phyloP scores from a whole-genome alignment of 2,329 filamentous ascomycete species.

The Aspergillus candidus region DNA sequence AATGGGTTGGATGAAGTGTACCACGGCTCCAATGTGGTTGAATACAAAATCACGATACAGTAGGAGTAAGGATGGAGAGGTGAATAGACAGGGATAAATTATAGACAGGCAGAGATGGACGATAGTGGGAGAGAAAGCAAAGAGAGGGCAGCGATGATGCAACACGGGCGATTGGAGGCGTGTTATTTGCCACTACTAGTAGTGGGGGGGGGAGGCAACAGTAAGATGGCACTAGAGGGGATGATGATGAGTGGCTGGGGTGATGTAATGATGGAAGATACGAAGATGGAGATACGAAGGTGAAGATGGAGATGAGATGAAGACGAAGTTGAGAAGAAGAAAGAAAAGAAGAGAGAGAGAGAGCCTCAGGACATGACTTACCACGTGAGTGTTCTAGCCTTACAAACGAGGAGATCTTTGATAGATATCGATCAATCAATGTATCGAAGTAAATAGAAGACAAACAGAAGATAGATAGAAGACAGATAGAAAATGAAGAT shows the following conservation, averaged over 20 bases:
- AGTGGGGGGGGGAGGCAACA: too few species aligned
- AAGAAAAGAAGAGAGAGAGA: conserved; percentile 1
- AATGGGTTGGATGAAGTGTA: too few species aligned
- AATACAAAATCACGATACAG: too few species aligned
- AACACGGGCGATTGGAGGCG: too few species aligned
- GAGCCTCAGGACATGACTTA: not conserved
- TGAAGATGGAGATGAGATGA: conserved; percentile 3
- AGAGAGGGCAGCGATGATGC: not conserved
- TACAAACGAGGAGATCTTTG: too few species aligned
- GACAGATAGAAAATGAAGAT: too few species aligned
- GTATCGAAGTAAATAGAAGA: not conserved
- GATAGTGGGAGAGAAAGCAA: not conserved
- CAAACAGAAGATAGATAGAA: too few species aligned
- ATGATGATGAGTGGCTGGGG: not conserved
- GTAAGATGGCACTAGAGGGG: too few species aligned
- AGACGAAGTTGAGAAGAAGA: not conserved
- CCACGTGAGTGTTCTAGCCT: not conserved
- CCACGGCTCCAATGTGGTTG: too few species aligned
- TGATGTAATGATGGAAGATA: not conserved
- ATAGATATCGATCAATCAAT: not conserved
- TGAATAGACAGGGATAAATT: too few species aligned
- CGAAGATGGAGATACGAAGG: conserved; percentile 1
- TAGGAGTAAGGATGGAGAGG: too few species aligned
- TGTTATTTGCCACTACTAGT: too few species aligned
- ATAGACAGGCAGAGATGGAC: not conserved